Evolutionary conservation across 345 rosid species (phyloP), one percentile per base, ranked within the genome.

Genomic region (Raphanus raphanistrum): DNA sequence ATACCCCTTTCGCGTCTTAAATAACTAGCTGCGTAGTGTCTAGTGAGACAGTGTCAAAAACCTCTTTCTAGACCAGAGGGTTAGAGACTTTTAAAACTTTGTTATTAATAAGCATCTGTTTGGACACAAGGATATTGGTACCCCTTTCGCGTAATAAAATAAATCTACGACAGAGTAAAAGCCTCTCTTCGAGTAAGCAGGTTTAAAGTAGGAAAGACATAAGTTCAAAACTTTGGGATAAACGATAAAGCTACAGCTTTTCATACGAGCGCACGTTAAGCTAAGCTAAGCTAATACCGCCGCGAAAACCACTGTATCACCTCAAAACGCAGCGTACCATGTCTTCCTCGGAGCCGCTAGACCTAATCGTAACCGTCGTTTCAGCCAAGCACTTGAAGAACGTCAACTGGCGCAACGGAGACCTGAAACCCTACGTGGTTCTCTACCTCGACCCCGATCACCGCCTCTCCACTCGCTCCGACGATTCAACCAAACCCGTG

Each of bases 391-490:
- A 89, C 64, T 84, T 89, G 17, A 87, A 89, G 71, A 87, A 89
- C 54, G 88, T 89, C 7, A 89, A 89, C 74, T 87, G 93, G 93
- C 84, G 93, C 65, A 72, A 85, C 79, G 93, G 93, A 13, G 79
- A 81, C 5, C 77, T 87, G 67, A 82, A 74, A 69, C 91, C 93
- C 5, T 87, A 86, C 82, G 91, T 79, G 32, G 84, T 86, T 58
- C 70, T 86, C 5, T 86, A 83, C 84, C 80, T 89, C 28, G 93
- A 87, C 52, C 63, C 83, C 1, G 83, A 74, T 50, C 69, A 57
- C 38, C 85, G 87, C 12, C 83, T 80, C 86, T 81, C 89, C 35
- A 89, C 89, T 10, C 83, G 80, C 63, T 75, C 83, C 25, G 90
- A 86, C 25, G 81, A 82, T 10, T 78, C 80, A 13, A 74, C 66